Evolutionary conservation across 2,329 filamentous ascomycete species (phyloP).

Genomic region (Pseudopyricularia cyperi): DNA sequence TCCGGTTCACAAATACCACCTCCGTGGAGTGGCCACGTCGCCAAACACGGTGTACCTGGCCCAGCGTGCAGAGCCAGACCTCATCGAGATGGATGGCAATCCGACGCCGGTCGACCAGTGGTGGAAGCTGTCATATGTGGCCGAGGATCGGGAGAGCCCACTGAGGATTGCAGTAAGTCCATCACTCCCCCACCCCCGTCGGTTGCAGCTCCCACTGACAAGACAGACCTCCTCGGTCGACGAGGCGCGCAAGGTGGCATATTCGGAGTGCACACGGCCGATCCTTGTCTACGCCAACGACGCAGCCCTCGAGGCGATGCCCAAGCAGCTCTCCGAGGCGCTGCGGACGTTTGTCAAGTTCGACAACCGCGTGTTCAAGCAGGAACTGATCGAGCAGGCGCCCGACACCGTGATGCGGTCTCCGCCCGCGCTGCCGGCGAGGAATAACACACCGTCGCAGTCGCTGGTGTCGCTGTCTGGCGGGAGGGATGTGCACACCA

Average conservation of each 20-base stretch:
- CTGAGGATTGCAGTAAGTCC: constrained; percentile 9
- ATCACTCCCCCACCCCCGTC: too few relatives aligned
- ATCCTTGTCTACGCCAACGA: constrained; percentile 18
- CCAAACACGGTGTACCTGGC: constrained; percentile 15
- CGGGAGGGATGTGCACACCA: not conserved
- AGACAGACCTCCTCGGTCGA: constrained; percentile 4
- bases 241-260: constrained; percentile 9
- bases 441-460: not conserved
- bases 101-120: constrained; percentile 12
- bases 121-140: constrained; percentile 13
- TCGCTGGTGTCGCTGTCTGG: not conserved
- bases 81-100: constrained; percentile 8
- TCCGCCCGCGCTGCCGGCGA: not conserved
- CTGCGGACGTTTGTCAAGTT: constrained; percentile 19
- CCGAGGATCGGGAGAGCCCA: constrained; percentile 6
- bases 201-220: not conserved
- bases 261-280: constrained; percentile 7
- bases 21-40: constrained; percentile 16
- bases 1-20: constrained; percentile 14
- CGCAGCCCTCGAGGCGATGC: constrained; percentile 12
- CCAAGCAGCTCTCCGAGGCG: constrained; percentile 11
- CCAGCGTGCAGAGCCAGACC: constrained; percentile 9
- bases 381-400: constrained; percentile 15
- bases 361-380: constrained; percentile 20
- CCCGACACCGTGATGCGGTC: constrained; percentile 9